Evolutionary conservation across 2,329 filamentous ascomycete genomes (phyloP), one percentile per base, ranked within the genome.

Genomic region (Fusarium albidum): DNA sequence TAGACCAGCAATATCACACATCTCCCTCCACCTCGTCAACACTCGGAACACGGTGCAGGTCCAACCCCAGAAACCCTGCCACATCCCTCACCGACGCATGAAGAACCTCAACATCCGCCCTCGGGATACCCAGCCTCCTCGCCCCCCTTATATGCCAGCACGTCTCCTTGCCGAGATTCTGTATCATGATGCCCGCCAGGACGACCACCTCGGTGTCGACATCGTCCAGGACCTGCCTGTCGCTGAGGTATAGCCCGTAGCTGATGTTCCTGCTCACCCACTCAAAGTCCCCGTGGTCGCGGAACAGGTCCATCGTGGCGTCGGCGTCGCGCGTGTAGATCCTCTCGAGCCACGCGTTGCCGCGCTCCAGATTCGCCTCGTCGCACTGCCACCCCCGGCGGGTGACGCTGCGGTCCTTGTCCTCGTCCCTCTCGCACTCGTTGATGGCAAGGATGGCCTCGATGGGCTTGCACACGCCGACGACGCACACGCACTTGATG

Each of bases 401-500:
- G 9, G 80, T 82, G 49, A 73, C 74, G 3, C 71, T 76, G 54
- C 75, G 81, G 61, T 87, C 84, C 47, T 78, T 80, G 64, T 87
- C 84, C 65, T 85, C 83, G 1, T 63, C 56, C 11, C 56, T 57
- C 59, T 84, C 81, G 12, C 80, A 64, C 13, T 74, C 72, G 51
- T 71, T 74, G 48, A 86, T 84, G 21, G 77, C 74, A 11, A 85
- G 74, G 41, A 86, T 79, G 2, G 82, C 78, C 63, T 86, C 83
- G 6, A 87, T 69, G 13, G 83, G 83, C 66, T 85, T 87, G 67
- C 82, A 84, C 2, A 87, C 82, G 2, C 85, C 85, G 15, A 85
- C 76, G 3, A 87, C 72, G 11, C 75, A 73, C 11, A 84, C 75
- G 28, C 77, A 71, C 69, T 88, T 87, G 52, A 88, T 70, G 14